Evolutionary conservation across 2,329 filamentous ascomycete genomes (phyloP).

Genomic region (Aspergillus texensis): DNA sequence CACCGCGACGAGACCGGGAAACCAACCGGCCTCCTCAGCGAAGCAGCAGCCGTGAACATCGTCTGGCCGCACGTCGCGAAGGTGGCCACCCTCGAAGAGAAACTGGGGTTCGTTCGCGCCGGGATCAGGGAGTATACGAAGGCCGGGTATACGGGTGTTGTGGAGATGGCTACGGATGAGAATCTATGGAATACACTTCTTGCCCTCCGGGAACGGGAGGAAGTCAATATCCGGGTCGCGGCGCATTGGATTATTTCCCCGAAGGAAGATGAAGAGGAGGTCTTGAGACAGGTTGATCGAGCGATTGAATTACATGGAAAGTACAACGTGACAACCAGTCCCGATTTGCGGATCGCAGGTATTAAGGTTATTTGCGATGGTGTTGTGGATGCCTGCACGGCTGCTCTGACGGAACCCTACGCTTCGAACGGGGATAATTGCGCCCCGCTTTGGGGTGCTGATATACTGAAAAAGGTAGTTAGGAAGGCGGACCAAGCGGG

Average conservation of each 20-base stretch:
- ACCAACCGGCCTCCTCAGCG: constrained; percentile 49
- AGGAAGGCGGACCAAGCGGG: constrained; percentile 45
- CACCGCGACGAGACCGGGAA: constrained; percentile 45
- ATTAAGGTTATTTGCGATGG: constrained; percentile 56
- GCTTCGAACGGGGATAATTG: constrained; percentile 36
- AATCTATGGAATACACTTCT: constrained; percentile 49
- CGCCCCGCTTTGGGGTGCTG: constrained; percentile 48
- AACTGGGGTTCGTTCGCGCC: constrained; percentile 42
- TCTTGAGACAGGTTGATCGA: constrained; percentile 49
- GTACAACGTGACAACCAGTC: constrained; percentile 45
- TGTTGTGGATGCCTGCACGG: constrained; percentile 50
- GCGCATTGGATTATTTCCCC: constrained; percentile 53
- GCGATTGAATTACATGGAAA: constrained; percentile 45
- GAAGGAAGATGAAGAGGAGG: constrained; percentile 38
- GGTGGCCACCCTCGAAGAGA: constrained; percentile 46
- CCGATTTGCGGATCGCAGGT: constrained; percentile 49
- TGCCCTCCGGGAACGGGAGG: constrained; percentile 32
- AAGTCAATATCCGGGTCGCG: constrained; percentile 45
- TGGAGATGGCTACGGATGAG: constrained; percentile 57
- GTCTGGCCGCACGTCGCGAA: constrained; percentile 52
- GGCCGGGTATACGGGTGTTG: constrained; percentile 51
- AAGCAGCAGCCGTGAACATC: constrained; percentile 48
- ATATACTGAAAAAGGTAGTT: constrained; percentile 46
- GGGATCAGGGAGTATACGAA: constrained; percentile 48
- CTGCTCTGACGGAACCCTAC: constrained; percentile 35